A percentile compares a stretch with the other conserved stretches of the same genome.
phyloP scores from a whole-genome alignment of 306 rosid genomes.

The Morella rubra region DNA sequence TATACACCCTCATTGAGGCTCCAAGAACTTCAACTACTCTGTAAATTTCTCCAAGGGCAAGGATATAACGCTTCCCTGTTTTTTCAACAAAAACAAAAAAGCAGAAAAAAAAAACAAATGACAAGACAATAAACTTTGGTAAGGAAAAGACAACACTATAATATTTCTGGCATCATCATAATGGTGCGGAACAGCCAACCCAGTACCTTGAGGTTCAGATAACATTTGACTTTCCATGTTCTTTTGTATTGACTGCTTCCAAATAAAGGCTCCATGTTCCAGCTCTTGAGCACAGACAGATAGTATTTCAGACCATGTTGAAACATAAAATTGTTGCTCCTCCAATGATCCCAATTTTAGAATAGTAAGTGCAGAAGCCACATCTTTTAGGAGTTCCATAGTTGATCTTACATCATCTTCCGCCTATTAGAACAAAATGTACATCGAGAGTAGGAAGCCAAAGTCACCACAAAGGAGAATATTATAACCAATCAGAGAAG shows the following conservation, averaged over 20 bases:
- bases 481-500: constrained; percentile 6
- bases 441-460: constrained; percentile 34
- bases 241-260: constrained; percentile 63
- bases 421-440: constrained; percentile 53
- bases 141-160: not conserved
- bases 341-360: constrained; percentile 63
- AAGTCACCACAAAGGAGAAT: constrained; percentile 10
- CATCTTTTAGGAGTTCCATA: constrained; percentile 66
- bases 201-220: constrained; percentile 66
- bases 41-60: constrained; percentile 83
- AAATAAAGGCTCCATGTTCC: constrained; percentile 70
- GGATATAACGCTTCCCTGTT: constrained; percentile 61
- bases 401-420: constrained; percentile 65
- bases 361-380: constrained; percentile 52
- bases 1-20: constrained; percentile 64
- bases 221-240: constrained; percentile 54
- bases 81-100: constrained; percentile 21
- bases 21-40: constrained; percentile 68
- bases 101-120: constrained; percentile 12
- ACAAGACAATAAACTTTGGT: not conserved
- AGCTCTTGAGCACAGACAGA: constrained; percentile 69
- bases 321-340: constrained; percentile 66
- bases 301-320: constrained; percentile 63
- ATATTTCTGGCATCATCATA: constrained; percentile 7
- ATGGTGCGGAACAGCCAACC: constrained; percentile 25